These are phyloP conservation scores for Taphrina deformans DNA, from an alignment of 1,139 yeast species.

Conservation along the genomic window DNA sequence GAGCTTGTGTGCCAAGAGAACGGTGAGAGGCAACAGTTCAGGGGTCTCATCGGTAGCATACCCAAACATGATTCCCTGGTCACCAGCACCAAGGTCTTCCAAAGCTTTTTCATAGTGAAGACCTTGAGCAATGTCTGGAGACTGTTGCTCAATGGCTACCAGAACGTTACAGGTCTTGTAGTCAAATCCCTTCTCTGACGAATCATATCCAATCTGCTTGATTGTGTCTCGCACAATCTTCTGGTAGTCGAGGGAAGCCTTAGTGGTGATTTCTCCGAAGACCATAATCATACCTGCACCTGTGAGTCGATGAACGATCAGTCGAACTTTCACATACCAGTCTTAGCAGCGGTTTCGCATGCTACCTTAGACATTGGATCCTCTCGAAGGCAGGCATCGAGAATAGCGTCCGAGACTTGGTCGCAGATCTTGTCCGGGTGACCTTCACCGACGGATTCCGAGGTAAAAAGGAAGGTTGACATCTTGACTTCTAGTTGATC, in stretches of 20 bases:
- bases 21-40: slow-evolving; percentile 93
- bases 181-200: slow-evolving; percentile 95
- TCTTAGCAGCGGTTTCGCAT: slow-evolving; percentile 98
- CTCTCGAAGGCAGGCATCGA: slow-evolving; percentile 93
- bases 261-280: slow-evolving; percentile 98
- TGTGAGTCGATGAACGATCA: background rate
- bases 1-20: slow-evolving; percentile 90
- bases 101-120: slow-evolving; percentile 94
- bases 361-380: slow-evolving; percentile 99
- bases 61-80: slow-evolving; percentile 99
- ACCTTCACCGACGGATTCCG: slow-evolving; percentile 38
- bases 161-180: slow-evolving; percentile 98
- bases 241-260: slow-evolving; percentile 92
- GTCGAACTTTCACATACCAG: slow-evolving; percentile 50
- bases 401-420: slow-evolving; percentile 97
- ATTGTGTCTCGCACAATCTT: slow-evolving; percentile 96
- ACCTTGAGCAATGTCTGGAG: slow-evolving; percentile 99
- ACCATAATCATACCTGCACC: slow-evolving; percentile 79
- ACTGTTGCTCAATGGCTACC: slow-evolving; percentile 99
- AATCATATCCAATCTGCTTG: slow-evolving; percentile 97
- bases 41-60: slow-evolving; percentile 99
- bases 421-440: slow-evolving; percentile 66
- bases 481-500: slow-evolving; percentile 22
- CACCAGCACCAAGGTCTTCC: slow-evolving; percentile 99
- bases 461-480: slow-evolving; percentile 36